Evolutionary conservation across 148 eudicot genomes (phyloP), one percentile per base, ranked within the genome.

Genomic region (Selenicereus undatus): DNA sequence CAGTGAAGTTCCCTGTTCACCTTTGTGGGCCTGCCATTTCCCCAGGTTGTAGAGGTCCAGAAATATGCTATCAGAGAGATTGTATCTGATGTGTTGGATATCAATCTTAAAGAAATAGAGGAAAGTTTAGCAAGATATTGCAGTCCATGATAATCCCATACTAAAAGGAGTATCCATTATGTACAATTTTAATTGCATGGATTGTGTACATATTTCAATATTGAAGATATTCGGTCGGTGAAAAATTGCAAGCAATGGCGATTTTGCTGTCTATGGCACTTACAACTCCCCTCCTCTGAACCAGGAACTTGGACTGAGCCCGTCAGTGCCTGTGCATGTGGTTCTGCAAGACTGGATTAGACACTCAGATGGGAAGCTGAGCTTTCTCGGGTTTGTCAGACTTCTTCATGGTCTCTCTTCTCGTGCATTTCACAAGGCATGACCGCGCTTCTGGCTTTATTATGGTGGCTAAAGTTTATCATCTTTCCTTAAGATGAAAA

Each of bases 321-420:
- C 97, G 5, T 92, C 97, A 12, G 94, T 95, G 72, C 97, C 97
- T 0, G 91, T 95, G 83, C 97, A 95, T 29, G 98, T 95, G 64
- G 98, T 95, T 80, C 97, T 95, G 51, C 94, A 93, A 81, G 98
- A 95, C 76, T 95, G 98, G 98, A 91, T 95, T 51, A 85, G 98
- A 87, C 98, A 93, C 81, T 81, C 91, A 1, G 98, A 95, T 71
- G 98, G 98, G 58, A 96, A 96, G 87, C 95, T 96, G 76, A 96
- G 98, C 82, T 96, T 96, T 84, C 83, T 92, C 54, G 99, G 98
- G 27, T 95, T 95, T 85, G 96, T 95, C 69, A 86, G 94, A 78
- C 97, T 95, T 80, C 90, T 95, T 45, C 98, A 95, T 32, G 98
- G 98, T 42, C 83, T 92, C 78, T 90, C 97, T 43, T 87, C 94